Base-by-base conservation (phyloP, 768 basidiomycete species). In the Tricholoma saponaceum region DNA sequence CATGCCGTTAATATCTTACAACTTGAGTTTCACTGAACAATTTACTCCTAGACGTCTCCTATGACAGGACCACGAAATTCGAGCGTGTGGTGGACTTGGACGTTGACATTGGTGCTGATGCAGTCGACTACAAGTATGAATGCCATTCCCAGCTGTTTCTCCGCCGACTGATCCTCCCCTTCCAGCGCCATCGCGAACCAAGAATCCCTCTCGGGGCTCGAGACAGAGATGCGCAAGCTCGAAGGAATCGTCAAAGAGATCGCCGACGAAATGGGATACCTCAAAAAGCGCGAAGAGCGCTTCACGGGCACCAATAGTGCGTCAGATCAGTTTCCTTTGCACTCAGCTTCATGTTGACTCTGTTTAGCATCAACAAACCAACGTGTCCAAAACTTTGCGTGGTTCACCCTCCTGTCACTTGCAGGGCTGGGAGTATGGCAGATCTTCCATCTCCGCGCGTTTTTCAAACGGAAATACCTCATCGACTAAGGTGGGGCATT, bases 191-290 rank as follows among this genome's bases (percentile, higher is more conserved):
- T 98, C 70, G 97, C 97, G 9, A 98, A 97, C 74, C 95, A 98
- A 70, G 97, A 99, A 70, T 95, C 92, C 0, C 79, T 98, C 0
- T 97, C 94, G 5, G 90, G 90, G 0, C 83, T 99, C 18, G 97
- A 99, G 74, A 95, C 93, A 0, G 97, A 98, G 72, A 98, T 98
- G 95, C 85, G 95, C 39, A 98, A 98, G 67, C 79, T 99, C 2
- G 97, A 99, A 70, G 95, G 93, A 0, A 72, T 98, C 13, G 90
- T 95, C 33, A 92, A 95, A 70, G 97, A 98, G 75, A 86, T 99
- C 53, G 85, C 89, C 13, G 95, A 98, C 64, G 95, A 99, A 73
- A 79, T 98, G 77, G 83, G 83, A 7, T 98, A 96, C 74, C 82
- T 99, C 59, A 92, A 95, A 76, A 74, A 77, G 63, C 81, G 96